Percentiles rank a stretch among this genome's conserved stretches.
phyloP scores from a whole-genome alignment of 2,329 filamentous ascomycete species.

The Arthrobotrys conoides region DNA sequence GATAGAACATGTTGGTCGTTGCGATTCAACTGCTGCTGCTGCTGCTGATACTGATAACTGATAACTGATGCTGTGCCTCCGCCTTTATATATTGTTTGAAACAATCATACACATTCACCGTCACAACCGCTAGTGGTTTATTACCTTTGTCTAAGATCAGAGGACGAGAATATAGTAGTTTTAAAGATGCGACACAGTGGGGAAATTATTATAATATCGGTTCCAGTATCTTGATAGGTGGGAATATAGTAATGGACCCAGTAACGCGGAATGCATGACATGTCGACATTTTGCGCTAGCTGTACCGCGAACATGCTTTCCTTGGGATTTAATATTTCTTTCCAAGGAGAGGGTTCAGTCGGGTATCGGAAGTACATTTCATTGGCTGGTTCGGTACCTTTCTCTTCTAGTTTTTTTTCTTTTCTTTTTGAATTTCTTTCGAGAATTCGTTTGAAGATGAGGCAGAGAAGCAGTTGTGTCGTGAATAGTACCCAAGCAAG shows the following conservation, averaged over 20 bases:
- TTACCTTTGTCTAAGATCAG: neutral
- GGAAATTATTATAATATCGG: neutral
- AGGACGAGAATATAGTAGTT: neutral
- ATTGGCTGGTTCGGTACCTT: too few species aligned
- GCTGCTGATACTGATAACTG: neutral
- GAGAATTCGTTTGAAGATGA: too few species aligned
- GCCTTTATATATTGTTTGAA: neutral
- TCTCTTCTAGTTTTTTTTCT: too few species aligned
- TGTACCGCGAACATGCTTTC: neutral
- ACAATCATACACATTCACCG: neutral
- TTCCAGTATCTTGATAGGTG: neutral
- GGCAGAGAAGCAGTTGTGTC: too few species aligned
- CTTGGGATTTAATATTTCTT: too few species aligned
- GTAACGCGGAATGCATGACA: conserved; percentile 5
- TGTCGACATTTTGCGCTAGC: neutral
- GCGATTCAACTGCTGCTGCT: neutral
- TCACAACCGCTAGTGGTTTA: neutral
- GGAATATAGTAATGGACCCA: neutral
- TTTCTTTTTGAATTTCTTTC: too few species aligned
- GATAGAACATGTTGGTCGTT: neutral
- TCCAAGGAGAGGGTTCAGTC: too few species aligned
- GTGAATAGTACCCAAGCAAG: too few species aligned
- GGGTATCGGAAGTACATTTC: too few species aligned
- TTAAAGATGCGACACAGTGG: too few species aligned
- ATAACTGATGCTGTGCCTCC: conserved; percentile 3